These are phyloP conservation scores for Phytophthora capsici DNA, from an alignment of 352 stramenopile species.

Conservation along the genomic window DNA sequence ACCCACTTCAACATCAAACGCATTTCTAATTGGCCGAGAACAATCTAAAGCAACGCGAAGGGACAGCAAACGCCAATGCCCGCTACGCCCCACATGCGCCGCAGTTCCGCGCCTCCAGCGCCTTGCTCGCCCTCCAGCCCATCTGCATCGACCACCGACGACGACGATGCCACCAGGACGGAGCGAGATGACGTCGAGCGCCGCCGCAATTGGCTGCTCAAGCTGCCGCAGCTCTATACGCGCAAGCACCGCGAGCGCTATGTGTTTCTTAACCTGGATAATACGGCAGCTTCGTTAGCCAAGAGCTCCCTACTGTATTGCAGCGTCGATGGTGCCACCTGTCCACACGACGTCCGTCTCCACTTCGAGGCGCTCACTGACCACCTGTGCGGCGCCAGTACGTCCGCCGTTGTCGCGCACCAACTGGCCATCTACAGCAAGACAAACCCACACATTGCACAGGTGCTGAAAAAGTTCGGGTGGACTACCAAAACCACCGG, in stretches of 20 bases:
- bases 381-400: conserved; percentile 14
- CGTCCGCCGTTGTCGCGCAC: conserved; percentile 9
- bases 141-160: background rate
- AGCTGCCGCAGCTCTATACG: conserved; percentile 19
- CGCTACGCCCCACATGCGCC: background rate
- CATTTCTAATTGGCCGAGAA: conserved; percentile 1
- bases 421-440: conserved; percentile 22
- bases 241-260: conserved; percentile 25
- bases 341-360: conserved; percentile 21
- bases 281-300: conserved; percentile 9
- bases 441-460: conserved; percentile 18
- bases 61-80: conserved; percentile 3
- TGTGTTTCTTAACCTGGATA: conserved; percentile 31
- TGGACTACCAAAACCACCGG: conserved; percentile 12
- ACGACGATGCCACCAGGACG: conserved; percentile 9
- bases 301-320: conserved; percentile 22
- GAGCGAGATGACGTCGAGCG: conserved; percentile 27
- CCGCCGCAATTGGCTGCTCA: conserved; percentile 18
- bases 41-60: background rate
- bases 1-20: conserved; percentile 6
- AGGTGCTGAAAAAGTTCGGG: conserved; percentile 16
- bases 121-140: background rate
- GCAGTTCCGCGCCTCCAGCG: background rate
- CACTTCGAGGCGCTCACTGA: conserved; percentile 24
- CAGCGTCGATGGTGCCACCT: conserved; percentile 5